phyloP scores from a whole-genome alignment of 2,329 filamentous ascomycete genomes.

The Beauveria caledonica region DNA sequence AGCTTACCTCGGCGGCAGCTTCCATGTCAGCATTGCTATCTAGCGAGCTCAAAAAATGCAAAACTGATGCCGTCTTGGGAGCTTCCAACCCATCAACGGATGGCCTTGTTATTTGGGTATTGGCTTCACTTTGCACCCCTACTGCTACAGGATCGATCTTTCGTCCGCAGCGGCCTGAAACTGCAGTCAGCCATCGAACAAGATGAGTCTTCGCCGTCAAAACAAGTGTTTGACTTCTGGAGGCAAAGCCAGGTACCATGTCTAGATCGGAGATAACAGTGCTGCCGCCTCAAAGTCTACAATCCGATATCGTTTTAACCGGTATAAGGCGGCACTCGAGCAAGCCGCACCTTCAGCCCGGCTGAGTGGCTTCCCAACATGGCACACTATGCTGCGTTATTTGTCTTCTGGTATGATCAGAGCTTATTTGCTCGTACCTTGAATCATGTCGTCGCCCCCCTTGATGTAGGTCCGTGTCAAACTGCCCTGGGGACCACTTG shows the following conservation, averaged over 20 bases:
- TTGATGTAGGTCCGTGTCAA: neutral
- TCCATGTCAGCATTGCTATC: neutral
- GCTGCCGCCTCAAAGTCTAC: neutral
- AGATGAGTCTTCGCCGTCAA: neutral
- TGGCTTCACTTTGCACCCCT: neutral
- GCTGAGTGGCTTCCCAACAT: neutral
- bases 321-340: neutral
- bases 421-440: neutral
- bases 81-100: neutral
- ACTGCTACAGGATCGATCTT: neutral
- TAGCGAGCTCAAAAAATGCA: neutral
- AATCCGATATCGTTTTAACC: slow-evolving; percentile 4
- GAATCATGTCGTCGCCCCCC: neutral
- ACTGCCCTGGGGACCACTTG: neutral
- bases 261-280: too few species aligned
- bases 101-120: neutral
- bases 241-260: too few species aligned
- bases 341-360: neutral
- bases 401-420: neutral
- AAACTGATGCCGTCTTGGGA: neutral
- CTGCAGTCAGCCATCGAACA: neutral
- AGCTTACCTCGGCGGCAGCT: neutral
- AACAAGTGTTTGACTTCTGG: neutral
- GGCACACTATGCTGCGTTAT: neutral
- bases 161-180: neutral